Evolutionary conservation across 805 yeast species (phyloP).

Genomic region (Komagataella pastoris): DNA sequence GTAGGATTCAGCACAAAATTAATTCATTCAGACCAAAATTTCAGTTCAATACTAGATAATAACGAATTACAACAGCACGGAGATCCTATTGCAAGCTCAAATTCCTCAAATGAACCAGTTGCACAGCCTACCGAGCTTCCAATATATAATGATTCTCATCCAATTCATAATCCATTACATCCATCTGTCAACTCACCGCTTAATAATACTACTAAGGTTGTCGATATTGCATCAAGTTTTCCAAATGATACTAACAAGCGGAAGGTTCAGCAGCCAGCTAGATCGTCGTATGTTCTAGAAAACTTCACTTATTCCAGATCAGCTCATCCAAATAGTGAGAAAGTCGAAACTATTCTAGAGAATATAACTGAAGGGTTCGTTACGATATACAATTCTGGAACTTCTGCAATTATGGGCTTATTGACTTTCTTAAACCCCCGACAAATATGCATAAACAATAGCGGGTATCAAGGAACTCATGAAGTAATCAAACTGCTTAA

Average conservation of each 20-base stretch:
- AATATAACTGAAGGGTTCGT: conserved; percentile 31
- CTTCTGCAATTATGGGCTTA: conserved; percentile 37
- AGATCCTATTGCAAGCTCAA: not conserved
- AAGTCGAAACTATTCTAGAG: conserved; percentile 31
- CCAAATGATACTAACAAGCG: not conserved
- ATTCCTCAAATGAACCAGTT: not conserved
- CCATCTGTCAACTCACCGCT: not conserved
- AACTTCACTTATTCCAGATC: conserved; percentile 25
- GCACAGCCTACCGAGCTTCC: not conserved
- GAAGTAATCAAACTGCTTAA: conserved; percentile 30
- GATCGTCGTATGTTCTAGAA: conserved; percentile 10
- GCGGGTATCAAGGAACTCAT: conserved; percentile 39
- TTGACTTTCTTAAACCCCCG: conserved; percentile 33
- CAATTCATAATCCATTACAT: not conserved
- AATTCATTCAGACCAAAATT: conserved; percentile 21
- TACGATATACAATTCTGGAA: conserved; percentile 35
- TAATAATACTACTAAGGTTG: not conserved
- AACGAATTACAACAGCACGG: not conserved
- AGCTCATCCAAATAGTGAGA: conserved; percentile 32
- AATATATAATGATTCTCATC: not conserved
- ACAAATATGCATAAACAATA: conserved; percentile 27
- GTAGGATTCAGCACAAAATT: conserved; percentile 22
- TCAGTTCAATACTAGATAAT: conserved; percentile 5
- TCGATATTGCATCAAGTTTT: not conserved
- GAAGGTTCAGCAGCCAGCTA: not conserved